Conservation (phyloP, 352 stramenopile species). For the Pythium utonaiense region DNA sequence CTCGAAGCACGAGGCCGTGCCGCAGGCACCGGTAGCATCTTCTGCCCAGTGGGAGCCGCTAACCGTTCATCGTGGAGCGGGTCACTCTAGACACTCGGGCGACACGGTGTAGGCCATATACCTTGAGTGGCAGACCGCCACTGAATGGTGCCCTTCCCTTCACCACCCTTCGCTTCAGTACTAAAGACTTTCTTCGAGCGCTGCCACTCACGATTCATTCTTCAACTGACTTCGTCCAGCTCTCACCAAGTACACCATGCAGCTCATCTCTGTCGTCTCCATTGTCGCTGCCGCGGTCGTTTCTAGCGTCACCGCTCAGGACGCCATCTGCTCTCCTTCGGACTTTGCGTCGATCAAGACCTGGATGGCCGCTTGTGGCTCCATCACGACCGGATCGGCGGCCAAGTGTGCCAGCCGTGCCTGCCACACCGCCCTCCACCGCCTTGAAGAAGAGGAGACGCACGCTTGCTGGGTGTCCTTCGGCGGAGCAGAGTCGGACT, state of each 20-base stretch:
- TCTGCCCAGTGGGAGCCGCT: too few species aligned
- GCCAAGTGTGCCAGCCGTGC: conserved; percentile 31
- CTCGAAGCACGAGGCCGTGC: too few species aligned
- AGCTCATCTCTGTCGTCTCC: background rate
- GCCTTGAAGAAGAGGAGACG: conserved; percentile 38
- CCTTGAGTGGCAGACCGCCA: too few species aligned
- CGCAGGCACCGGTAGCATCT: too few species aligned
- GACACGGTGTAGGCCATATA: too few species aligned
- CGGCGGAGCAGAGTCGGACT: conserved; percentile 23
- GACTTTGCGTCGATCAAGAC: conserved; percentile 12
- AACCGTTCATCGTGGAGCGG: too few species aligned
- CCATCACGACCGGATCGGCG: conserved; percentile 28
- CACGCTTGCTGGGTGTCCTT: conserved; percentile 33
- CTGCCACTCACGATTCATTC: background rate
- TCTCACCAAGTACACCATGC: conserved; percentile 8
- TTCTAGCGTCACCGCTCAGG: background rate
- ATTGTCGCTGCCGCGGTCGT: background rate
- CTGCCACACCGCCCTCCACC: conserved; percentile 38
- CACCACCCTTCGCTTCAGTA: too few species aligned
- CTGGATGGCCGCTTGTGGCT: conserved; percentile 35
- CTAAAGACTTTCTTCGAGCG: too few species aligned
- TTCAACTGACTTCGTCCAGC: background rate
- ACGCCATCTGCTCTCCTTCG: background rate
- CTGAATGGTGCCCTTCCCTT: too few species aligned
- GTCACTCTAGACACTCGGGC: too few species aligned